phyloP scores from a whole-genome alignment of 768 basidiomycete genomes.

The Russula virescens region DNA sequence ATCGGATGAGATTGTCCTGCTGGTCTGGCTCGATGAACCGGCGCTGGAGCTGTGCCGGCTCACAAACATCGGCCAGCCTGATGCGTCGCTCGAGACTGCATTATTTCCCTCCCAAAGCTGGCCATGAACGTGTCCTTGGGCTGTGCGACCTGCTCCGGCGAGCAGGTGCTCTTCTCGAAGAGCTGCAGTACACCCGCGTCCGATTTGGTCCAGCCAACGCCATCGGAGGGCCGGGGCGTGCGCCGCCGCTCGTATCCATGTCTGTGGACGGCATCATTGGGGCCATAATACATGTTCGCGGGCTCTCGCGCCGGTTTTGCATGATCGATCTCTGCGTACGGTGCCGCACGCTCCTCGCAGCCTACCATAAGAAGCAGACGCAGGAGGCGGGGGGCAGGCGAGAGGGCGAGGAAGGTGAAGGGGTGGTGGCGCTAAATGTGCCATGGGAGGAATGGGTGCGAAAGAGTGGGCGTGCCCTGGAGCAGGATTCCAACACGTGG shows the following conservation, averaged over 20 bases:
- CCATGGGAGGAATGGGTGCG: conserved; percentile 10
- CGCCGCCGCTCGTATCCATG: conserved; percentile 1
- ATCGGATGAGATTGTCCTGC: conserved; percentile 7
- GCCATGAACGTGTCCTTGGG: background rate
- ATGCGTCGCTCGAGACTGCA: conserved; percentile 7
- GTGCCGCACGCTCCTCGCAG: conserved; percentile 6
- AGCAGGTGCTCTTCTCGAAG: conserved; percentile 9
- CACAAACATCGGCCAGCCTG: background rate
- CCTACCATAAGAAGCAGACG: background rate
- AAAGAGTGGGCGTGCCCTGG: background rate
- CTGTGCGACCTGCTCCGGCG: conserved; percentile 12
- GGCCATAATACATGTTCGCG: conserved; percentile 10
- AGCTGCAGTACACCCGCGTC: no score
- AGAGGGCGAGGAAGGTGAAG: no score
- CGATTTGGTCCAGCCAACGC: no score
- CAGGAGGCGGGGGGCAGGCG: no score
- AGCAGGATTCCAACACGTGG: conserved; percentile 14
- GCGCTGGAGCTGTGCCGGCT: no score
- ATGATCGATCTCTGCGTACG: conserved; percentile 12
- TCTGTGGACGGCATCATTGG: conserved; percentile 10
- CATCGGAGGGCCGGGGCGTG: background rate
- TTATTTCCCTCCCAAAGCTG: conserved; percentile 6
- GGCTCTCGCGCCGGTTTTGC: background rate
- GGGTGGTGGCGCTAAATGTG: background rate
- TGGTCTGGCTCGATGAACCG: background rate